These are phyloP conservation scores for Casuarina cunninghamiana DNA, from an alignment of 306 rosid genomes.

Conservation along the genomic window DNA sequence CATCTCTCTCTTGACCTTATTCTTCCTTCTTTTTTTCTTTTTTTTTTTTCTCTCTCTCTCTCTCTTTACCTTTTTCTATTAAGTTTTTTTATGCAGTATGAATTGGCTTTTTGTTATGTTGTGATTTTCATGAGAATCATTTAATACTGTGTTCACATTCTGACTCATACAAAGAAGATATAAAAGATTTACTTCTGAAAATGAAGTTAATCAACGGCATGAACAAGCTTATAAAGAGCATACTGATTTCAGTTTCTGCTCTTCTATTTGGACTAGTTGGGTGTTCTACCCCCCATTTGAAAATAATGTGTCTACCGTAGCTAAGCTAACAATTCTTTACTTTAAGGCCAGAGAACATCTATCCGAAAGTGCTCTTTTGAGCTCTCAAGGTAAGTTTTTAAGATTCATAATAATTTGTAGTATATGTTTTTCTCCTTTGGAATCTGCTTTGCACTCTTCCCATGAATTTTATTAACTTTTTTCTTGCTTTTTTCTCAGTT, in stretches of 20 bases:
- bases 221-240: background rate
- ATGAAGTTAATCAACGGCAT: background rate
- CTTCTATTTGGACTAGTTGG: background rate
- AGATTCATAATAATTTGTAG: background rate
- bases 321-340: background rate
- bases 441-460: slow-evolving; percentile 8
- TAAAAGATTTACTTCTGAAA: background rate
- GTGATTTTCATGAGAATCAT: background rate
- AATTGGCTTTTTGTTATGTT: background rate
- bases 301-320: background rate
- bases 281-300: background rate
- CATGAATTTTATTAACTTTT: background rate
- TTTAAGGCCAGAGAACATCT: background rate
- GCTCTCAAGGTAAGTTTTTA: slow-evolving; percentile 2
- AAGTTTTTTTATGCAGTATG: background rate
- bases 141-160: background rate
- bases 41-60: background rate
- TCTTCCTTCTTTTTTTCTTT: background rate
- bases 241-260: background rate
- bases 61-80: background rate
- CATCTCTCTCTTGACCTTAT: slow-evolving; percentile 13
- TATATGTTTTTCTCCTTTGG: background rate
- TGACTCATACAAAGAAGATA: background rate
- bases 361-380: background rate
- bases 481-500: background rate